Conservation (phyloP, 1,139 yeast genomes). For the Protomyces inundatus region DNA sequence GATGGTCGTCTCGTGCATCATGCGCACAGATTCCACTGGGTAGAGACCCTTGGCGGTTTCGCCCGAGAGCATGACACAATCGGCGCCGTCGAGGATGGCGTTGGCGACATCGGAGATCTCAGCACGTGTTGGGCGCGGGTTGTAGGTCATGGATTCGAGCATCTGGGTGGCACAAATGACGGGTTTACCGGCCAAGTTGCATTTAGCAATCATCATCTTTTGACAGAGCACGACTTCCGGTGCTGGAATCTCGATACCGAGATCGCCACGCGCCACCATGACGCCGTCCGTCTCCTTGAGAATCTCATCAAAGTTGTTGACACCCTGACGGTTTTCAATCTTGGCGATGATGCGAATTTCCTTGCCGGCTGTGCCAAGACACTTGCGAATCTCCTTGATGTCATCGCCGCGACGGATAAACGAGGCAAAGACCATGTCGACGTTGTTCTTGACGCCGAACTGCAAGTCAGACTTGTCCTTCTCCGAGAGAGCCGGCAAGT, state of each 20-base stretch:
- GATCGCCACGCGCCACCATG: constrained; percentile 99
- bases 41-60: constrained; percentile 99
- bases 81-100: constrained; percentile 98
- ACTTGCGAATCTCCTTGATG: constrained; percentile 82
- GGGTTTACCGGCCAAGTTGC: constrained; percentile 99
- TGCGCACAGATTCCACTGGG: constrained; percentile 93
- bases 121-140: constrained; percentile 99
- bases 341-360: constrained; percentile 92
- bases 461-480: constrained; percentile 86
- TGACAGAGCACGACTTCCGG: constrained; percentile 98
- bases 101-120: constrained; percentile 99
- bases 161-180: constrained; percentile 99
- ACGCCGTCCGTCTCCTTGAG: constrained; percentile 95
- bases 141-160: constrained; percentile 99
- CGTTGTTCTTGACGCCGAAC: constrained; percentile 95
- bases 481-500: constrained; percentile 94
- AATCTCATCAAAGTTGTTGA: constrained; percentile 96
- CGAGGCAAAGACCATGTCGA: constrained; percentile 97
- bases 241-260: constrained; percentile 99
- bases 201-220: constrained; percentile 97
- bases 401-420: constrained; percentile 94
- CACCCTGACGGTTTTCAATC: constrained; percentile 99
- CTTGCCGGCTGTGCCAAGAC: constrained; percentile 94
- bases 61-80: constrained; percentile 92
- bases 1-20: constrained; percentile 97